Evolutionary conservation across 2,329 filamentous ascomycete species (phyloP).

Genomic region (Xylaria multiplex): DNA sequence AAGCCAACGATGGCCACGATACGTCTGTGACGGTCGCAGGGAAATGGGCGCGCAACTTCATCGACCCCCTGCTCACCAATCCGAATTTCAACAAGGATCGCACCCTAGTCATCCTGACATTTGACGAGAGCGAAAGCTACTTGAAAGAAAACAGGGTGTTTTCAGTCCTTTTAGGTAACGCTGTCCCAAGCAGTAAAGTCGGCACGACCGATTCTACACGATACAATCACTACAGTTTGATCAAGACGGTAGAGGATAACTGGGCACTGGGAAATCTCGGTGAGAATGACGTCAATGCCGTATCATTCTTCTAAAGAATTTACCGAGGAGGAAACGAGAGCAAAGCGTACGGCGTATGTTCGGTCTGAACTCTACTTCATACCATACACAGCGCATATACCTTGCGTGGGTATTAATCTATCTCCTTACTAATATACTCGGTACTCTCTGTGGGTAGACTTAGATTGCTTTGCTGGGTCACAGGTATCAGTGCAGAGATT

Average conservation of each 20-base stretch:
- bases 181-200: slow-evolving; percentile 39
- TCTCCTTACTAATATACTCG: background rate
- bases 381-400: slow-evolving; percentile 20
- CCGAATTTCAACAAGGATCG: slow-evolving; percentile 52
- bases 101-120: slow-evolving; percentile 45
- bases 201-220: slow-evolving; percentile 43
- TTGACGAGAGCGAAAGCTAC: slow-evolving; percentile 47
- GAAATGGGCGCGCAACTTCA: slow-evolving; percentile 44
- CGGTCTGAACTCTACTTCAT: slow-evolving; percentile 24
- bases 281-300: slow-evolving; percentile 37
- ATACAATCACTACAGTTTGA: slow-evolving; percentile 46
- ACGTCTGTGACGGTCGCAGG: slow-evolving; percentile 45
- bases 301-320: slow-evolving; percentile 29
- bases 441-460: background rate
- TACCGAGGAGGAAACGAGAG: background rate
- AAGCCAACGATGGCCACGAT: slow-evolving; percentile 47
- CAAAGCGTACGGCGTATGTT: slow-evolving; percentile 12
- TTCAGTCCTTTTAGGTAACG: slow-evolving; percentile 43
- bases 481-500: background rate
- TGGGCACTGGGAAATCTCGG: slow-evolving; percentile 45
- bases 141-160: slow-evolving; percentile 42
- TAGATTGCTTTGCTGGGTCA: background rate
- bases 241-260: slow-evolving; percentile 46
- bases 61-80: slow-evolving; percentile 44
- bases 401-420: slow-evolving; percentile 9